A percentile compares a stretch with the other conserved stretches of the same genome.
phyloP scores from a whole-genome alignment of 1,139 yeast genomes.

The Taphrina sp. region DNA sequence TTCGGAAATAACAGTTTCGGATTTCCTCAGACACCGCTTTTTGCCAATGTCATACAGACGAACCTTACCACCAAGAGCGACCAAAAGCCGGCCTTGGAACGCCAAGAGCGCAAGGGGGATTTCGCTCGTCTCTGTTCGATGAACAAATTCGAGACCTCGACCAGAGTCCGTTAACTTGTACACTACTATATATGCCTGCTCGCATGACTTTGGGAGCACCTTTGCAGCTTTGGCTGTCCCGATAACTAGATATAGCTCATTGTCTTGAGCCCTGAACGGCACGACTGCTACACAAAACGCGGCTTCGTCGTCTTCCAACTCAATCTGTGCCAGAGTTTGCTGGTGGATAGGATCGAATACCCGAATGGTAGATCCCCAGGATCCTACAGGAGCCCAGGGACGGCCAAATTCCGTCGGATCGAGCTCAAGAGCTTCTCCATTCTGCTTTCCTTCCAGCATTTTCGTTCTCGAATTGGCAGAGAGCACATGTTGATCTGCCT shows the following conservation, averaged over 20 bases:
- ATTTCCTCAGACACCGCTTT: slow-evolving; percentile 71
- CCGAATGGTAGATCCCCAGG: slow-evolving; percentile 59
- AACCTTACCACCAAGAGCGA: slow-evolving; percentile 56
- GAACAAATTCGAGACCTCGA: slow-evolving; percentile 52
- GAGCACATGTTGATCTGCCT: slow-evolving; percentile 50
- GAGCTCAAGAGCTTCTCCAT: slow-evolving; percentile 42
- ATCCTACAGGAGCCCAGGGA: slow-evolving; percentile 38
- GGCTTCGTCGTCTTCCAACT: slow-evolving; percentile 50
- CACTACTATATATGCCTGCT: slow-evolving; percentile 49
- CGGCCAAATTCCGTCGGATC: slow-evolving; percentile 51
- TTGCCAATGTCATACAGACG: slow-evolving; percentile 72
- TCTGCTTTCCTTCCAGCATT: slow-evolving; percentile 31
- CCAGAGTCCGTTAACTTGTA: slow-evolving; percentile 49
- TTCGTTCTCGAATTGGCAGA: slow-evolving; percentile 39
- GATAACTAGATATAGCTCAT: slow-evolving; percentile 49
- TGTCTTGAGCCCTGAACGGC: slow-evolving; percentile 45
- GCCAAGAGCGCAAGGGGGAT: slow-evolving; percentile 53
- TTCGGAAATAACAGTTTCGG: slow-evolving; percentile 45
- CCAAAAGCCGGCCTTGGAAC: slow-evolving; percentile 64
- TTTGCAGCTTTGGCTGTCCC: slow-evolving; percentile 50
- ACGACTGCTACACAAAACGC: slow-evolving; percentile 47
- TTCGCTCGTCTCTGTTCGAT: slow-evolving; percentile 59
- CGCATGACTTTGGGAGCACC: slow-evolving; percentile 46
- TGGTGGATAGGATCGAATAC: slow-evolving; percentile 49
- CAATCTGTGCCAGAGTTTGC: slow-evolving; percentile 49